Conservation (phyloP, 352 stramenopile genomes). For the Phytophthora pistaciae region DNA sequence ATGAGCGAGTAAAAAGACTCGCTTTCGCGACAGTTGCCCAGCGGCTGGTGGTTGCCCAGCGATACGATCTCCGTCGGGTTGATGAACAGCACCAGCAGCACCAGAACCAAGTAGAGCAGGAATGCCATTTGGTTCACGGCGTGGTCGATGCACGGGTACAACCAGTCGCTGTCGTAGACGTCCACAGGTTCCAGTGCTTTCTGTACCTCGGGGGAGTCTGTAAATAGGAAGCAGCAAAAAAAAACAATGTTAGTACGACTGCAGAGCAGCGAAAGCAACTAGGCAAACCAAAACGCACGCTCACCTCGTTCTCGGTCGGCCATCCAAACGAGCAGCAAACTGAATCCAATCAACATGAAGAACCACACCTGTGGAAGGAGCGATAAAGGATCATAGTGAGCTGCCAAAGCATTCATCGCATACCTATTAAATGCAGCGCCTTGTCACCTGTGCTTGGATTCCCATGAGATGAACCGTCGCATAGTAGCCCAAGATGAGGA, state of each 20-base stretch:
- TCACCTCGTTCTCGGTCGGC: conserved; percentile 69
- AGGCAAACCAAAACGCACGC: not conserved
- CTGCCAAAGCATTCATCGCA: not conserved
- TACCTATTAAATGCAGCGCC: not conserved
- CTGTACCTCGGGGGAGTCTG: conserved; percentile 66
- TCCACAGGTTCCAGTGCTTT: conserved; percentile 66
- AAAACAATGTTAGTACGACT: conserved; percentile 1
- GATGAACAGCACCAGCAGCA: conserved; percentile 68
- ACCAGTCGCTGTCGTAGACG: conserved; percentile 85
- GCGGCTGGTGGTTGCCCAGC: conserved; percentile 74
- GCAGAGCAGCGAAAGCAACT: not conserved
- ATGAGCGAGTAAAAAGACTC: conserved; percentile 73
- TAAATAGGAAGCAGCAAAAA: not conserved
- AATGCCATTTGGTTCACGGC: conserved; percentile 86
- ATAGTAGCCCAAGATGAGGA: conserved; percentile 78
- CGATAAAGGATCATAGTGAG: not conserved
- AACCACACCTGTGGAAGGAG: conserved; percentile 56
- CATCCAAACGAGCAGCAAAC: conserved; percentile 74
- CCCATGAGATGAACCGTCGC: conserved; percentile 59
- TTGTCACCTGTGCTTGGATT: conserved; percentile 56
- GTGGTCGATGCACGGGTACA: conserved; percentile 81
- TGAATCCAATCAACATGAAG: conserved; percentile 53
- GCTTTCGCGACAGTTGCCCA: conserved; percentile 73
- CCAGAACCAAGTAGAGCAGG: conserved; percentile 68
- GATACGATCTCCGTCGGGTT: conserved; percentile 80